Base-by-base conservation (phyloP, 441 rosid species). In the Gossypium lobatum region DNA sequence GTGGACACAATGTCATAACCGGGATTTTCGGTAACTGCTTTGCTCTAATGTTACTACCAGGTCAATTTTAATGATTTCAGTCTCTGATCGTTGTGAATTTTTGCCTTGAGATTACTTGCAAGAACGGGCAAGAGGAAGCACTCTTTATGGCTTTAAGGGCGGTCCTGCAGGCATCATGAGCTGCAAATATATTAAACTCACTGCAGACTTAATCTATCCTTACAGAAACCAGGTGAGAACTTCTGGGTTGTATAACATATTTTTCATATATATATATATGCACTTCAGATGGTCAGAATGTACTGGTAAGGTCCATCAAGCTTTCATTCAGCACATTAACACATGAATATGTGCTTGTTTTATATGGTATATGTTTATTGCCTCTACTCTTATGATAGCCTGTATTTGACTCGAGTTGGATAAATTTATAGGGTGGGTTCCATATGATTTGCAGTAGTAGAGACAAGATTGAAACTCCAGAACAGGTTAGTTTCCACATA, bases 131-230 rank as follows among this genome's bases (percentile, higher is more conserved):
- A 93, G 87, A 75, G 97, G 98, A 71, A 93, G 98, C 75, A 79
- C 54, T 13, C 11, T 95, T 79, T 95, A 89, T 55, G 99, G 99
- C 1, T 95, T 93, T 77, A 86, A 85, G 71, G 98, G 99, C 0
- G 99, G 99, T 79, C 99, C 99, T 45, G 98, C 98, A 18, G 98
- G 99, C 26, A 89, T 95, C 71, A 90, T 95, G 99, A 93, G 86
- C 53, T 83, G 96, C 72, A 95, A 93, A 76, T 89, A 83, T 63
- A 77, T 90, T 55, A 93, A 88, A 68, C 82, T 95, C 63, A 86
- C 85, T 62, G 57, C 95, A 0, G 95, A 95, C 11, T 90, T 69
- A 70, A 86, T 95, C 11, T 75, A 85, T 72, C 93, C 97, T 21
- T 91, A 91, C 59, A 86, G 98, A 81, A 93, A 93, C 71, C 98